A percentile compares a stretch with the other conserved stretches of the same genome.
phyloP scores from a whole-genome alignment of 805 yeast species.

The Dipodascus geniculatus region DNA sequence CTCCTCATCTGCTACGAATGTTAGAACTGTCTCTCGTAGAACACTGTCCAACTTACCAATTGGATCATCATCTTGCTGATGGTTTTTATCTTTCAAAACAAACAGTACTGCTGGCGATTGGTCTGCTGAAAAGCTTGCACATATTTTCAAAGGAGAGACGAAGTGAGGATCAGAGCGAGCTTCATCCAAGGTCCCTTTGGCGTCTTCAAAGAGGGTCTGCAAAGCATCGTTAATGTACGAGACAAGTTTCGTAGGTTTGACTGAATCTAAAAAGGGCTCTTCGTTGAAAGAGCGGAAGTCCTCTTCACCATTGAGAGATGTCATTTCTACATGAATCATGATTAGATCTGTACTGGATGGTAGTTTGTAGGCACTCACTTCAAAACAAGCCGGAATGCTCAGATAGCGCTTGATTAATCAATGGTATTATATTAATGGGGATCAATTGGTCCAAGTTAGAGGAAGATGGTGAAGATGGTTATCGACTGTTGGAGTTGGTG shows the following conservation, averaged over 20 bases:
- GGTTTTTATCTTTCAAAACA: constrained; percentile 11
- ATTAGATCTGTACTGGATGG: background rate
- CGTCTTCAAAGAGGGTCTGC: background rate
- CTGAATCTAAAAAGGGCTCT: background rate
- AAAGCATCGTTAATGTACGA: background rate
- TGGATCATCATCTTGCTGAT: constrained; percentile 5
- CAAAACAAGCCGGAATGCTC: no score
- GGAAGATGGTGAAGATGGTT: background rate
- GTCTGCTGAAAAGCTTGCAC: constrained; percentile 15
- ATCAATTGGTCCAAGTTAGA: background rate
- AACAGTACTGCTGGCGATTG: constrained; percentile 17
- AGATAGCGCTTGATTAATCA: no score
- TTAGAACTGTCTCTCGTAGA: background rate
- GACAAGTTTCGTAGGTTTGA: background rate
- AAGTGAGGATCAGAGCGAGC: background rate
- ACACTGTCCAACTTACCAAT: background rate
- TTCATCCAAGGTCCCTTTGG: background rate
- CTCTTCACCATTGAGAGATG: background rate
- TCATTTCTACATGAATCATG: background rate
- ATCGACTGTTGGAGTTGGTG: no score
- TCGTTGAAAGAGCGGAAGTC: background rate
- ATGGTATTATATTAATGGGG: background rate
- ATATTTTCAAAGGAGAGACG: background rate
- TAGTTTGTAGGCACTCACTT: no score
- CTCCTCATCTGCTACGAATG: no score